These are phyloP conservation scores for Cladosporium sp. DNA, from an alignment of 2,329 filamentous ascomycete species.

Conservation along the genomic window DNA sequence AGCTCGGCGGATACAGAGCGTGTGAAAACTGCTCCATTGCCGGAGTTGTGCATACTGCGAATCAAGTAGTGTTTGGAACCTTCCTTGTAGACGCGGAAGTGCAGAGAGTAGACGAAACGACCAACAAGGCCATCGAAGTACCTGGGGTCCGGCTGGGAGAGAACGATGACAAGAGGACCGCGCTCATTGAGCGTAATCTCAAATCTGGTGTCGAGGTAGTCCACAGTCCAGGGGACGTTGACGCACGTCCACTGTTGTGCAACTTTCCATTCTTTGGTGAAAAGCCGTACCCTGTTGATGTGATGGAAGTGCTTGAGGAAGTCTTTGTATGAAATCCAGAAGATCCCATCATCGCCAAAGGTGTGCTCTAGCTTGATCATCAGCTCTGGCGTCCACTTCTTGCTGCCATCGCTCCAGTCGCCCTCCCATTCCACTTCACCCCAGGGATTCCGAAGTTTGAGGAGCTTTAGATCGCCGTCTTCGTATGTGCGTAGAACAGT, in stretches of 20 bases:
- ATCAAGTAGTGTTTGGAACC: slow-evolving; percentile 29
- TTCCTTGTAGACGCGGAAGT: slow-evolving; percentile 56
- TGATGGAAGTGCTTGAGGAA: slow-evolving; percentile 55
- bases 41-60: slow-evolving; percentile 28
- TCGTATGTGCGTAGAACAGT: slow-evolving; percentile 51
- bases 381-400: slow-evolving; percentile 79
- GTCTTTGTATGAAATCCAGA: slow-evolving; percentile 58
- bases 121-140: slow-evolving; percentile 56
- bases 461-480: slow-evolving; percentile 39
- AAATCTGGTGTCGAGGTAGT: slow-evolving; percentile 59
- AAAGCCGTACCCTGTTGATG: slow-evolving; percentile 57
- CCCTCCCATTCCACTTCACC: slow-evolving; percentile 77
- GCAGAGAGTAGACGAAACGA: slow-evolving; percentile 53
- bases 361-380: slow-evolving; percentile 50
- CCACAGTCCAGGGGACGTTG: slow-evolving; percentile 56
- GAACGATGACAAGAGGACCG: slow-evolving; percentile 53
- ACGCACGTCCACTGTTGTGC: slow-evolving; percentile 58
- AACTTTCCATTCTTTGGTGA: slow-evolving; percentile 57
- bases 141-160: slow-evolving; percentile 57
- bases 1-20: slow-evolving; percentile 75
- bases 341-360: slow-evolving; percentile 39
- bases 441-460: slow-evolving; percentile 67
- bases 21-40: slow-evolving; percentile 57
- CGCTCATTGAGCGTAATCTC: slow-evolving; percentile 48
- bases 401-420: slow-evolving; percentile 75